Evolutionary conservation across 2,329 filamentous ascomycete genomes (phyloP), one percentile per base, ranked within the genome.

Genomic region (Fusarium hainanense): DNA sequence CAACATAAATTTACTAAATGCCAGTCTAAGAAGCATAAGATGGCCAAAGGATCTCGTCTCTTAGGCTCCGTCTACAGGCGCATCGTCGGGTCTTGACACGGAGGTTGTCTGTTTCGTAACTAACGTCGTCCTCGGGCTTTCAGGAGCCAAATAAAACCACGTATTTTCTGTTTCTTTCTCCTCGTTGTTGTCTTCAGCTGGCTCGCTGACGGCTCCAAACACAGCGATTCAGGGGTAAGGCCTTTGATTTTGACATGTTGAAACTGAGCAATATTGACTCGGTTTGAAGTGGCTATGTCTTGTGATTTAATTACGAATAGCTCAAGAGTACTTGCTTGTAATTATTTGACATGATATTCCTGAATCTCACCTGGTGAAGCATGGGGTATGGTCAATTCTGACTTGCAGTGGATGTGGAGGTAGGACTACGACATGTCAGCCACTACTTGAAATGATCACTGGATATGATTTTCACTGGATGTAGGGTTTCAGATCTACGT

Each of bases 331-430:
- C 18, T 37, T 6, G 18, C 1, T 11, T 4, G 10, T 7, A 11
- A 3, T 1, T 3, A 18, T 20, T n/a, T 4, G 8, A 4, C 13
- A 14, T n/a, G 3, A 4, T 13, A 4, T 28, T 16, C 6, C 11
- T 27, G 14, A 10, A 12, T 25, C 9, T 41, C 2, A 27, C 14
- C 27, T 13, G 9, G 11, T 2, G 12, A 10, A 28, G 30, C 20
- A 5, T 27, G 18, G 9, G 4, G 23, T 41, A 10, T 7, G 5
- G 9, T 23, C 21, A 10, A 27, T 7, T 5, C n/a, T 11, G 11
- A 18, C 6, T 10, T 21, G 23, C 27, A n/a, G 16, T 10, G 23
- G 23, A 37, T 23, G 30, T 20, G 16, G 16, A 23, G 14, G 20
- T 23, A 16, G 14, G 6, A 28, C 13, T n/a, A 21, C 9, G 11